Base-by-base conservation (phyloP, 805 yeast genomes). In the Candida loeiensis region DNA sequence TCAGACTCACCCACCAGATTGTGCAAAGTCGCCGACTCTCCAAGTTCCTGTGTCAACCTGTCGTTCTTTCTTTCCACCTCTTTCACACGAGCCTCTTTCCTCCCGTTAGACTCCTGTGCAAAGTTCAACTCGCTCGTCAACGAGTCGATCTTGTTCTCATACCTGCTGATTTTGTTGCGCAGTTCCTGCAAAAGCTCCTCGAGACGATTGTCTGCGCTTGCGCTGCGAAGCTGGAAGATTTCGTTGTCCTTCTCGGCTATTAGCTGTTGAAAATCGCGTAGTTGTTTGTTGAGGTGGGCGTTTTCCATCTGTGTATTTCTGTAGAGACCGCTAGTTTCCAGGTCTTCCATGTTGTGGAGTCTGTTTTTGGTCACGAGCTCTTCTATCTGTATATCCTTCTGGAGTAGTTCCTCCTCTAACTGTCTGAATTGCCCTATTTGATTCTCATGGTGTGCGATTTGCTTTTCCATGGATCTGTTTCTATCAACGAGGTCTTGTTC, bases 81-180 rank as follows among this genome's bases (percentile, higher is more conserved):
- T 5, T 25, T 25, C n/a, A 11, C 27, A 6, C 27, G 27, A 12
- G 27, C 27, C n/a, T 25, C 27, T 11, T 25, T 25, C 4, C 13
- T 13, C 4, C n/a, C n/a, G n/a, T 35, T 35, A 5, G 38, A 35
- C 3, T 35, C 38, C 24, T 35, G 32, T 14, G 38, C 38, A 35
- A 22, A 35, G 16, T 35, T 31, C 11, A 35, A 26, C 24, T 35
- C 38, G 22, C 31, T 29, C 6, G 29, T 22, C 5, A 37, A 25
- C 6, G 40, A 29, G 21, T 22, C 40, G 36, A 37, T 37, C 30
- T 37, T 30, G 17, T 20, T 19, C 18, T 33, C 36, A 33, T 33
- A 33, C 18, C 25, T 33, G 27, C 19, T 33, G 26, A 33, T 22
- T 13, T 28, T 28, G 31, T 17, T 28, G 16, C 31, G 16, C 31